phyloP scores from a whole-genome alignment of 2,329 filamentous ascomycete species.

The Purpureocillium lavendulum region DNA sequence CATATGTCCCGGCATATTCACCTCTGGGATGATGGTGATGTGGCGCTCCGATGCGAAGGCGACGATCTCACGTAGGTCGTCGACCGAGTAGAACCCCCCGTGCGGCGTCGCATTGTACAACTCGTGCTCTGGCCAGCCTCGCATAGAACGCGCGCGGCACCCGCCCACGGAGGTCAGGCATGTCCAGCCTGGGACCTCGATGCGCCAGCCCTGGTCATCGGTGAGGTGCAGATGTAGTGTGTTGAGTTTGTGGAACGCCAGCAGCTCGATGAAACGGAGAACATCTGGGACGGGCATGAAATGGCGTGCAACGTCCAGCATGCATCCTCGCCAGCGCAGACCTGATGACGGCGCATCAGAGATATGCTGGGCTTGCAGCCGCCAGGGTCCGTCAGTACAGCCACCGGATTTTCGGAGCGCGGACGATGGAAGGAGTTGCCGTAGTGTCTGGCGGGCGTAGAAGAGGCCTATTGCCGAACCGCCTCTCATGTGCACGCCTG shows the following conservation, averaged over 20 bases:
- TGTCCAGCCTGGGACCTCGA: conserved; percentile 8
- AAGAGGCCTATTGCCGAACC: conserved; percentile 1
- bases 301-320: conserved; percentile 12
- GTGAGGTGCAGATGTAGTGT: conserved; percentile 9
- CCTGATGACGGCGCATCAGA: conserved; percentile 7
- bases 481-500: too few species aligned
- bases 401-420: conserved; percentile 2
- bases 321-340: conserved; percentile 11
- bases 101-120: conserved; percentile 7
- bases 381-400: conserved; percentile 6
- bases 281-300: conserved; percentile 12
- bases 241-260: conserved; percentile 10
- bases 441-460: conserved; percentile 9
- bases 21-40: conserved; percentile 11
- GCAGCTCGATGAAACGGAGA: conserved; percentile 9
- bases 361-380: conserved; percentile 6
- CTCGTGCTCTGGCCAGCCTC: conserved; percentile 3
- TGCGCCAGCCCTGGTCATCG: conserved; percentile 11
- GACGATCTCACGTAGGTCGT: conserved; percentile 8
- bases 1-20: conserved; percentile 13
- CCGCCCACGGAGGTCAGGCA: conserved; percentile 6
- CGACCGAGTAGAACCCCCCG: conserved; percentile 8
- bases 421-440: conserved; percentile 6
- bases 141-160: conserved; percentile 9
- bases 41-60: conserved; percentile 8